These are phyloP conservation scores for Sclerotinia sclerotiorum DNA, from an alignment of 2,329 filamentous ascomycete genomes.

Conservation along the genomic window DNA sequence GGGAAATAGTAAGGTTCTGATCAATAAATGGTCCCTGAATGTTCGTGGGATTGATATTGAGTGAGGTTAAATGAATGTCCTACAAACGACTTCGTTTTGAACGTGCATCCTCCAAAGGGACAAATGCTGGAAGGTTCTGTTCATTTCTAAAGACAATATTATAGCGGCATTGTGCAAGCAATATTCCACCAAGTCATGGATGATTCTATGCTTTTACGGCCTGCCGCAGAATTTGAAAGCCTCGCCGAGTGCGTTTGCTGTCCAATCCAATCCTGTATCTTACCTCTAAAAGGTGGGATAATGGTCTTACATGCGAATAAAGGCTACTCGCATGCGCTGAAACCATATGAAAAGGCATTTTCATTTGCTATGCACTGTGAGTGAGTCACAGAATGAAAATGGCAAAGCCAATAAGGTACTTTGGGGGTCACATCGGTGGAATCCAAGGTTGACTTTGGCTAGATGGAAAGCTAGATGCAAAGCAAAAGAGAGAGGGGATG, in stretches of 20 bases:
- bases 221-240: background rate
- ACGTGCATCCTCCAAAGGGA: no score
- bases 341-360: background rate
- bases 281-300: no score
- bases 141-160: background rate
- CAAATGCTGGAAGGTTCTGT: background rate
- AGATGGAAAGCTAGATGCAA: no score
- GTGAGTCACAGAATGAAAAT: background rate
- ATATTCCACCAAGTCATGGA: background rate
- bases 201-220: background rate
- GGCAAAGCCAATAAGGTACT: background rate
- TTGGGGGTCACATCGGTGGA: background rate
- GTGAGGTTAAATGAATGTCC: no score
- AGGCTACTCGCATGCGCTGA: background rate
- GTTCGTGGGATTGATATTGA: no score
- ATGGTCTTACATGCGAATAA: no score
- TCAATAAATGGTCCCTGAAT: no score
- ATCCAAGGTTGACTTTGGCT: background rate
- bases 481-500: no score
- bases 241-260: conserved; percentile 3
- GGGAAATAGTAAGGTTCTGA: no score
- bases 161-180: background rate
- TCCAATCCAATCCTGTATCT: background rate
- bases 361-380: background rate
- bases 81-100: no score